Base-by-base conservation (phyloP, 2,329 filamentous ascomycete species). In the Chaetomiaceae sp. region DNA sequence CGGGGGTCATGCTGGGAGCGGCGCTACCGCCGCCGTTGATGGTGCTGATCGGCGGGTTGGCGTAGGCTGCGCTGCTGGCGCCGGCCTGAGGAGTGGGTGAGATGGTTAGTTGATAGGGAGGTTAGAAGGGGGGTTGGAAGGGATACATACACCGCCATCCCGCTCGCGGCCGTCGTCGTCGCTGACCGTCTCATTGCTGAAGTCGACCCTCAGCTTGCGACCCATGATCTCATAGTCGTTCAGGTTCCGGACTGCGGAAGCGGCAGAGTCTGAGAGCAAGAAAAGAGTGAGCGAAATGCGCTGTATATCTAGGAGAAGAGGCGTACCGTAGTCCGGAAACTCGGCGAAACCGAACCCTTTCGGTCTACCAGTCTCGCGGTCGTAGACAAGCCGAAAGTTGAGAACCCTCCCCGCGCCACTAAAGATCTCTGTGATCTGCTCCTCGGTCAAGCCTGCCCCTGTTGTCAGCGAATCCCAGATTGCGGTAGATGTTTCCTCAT, bases 341-440 rank as follows among this genome's bases (percentile, higher is more conserved):
- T 97, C 92, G 65, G 91, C 89, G 65, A 97, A 99, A 33, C 94
- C 94, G 69, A 96, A 99, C 17, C 94, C 94, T 71, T 96, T 97
- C 1, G 94, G 91, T 53, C 90, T 85, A 38, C 92, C 91, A 3
- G 91, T 96, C 66, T 97, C 92, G 49, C 91, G 88, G 74, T 97
- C 95, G 72, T 96, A 95, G 60, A 97, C 92, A 45, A 97, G 80
- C 48, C 92, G 84, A 69, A 97, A 97, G 68, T 88, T 92, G 55
- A 95, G 79, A 1, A 97, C 92, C 61, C 91, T 89, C 54, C 94
- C 94, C 49, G 89, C 91, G 60, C 88, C 87, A 68, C 85, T 89
- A 70, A 97, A 95, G 57, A 95, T 95, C 63, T 96, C 89, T 67
- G 87, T 87, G 64, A 99, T 96, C 69, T 96, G 89, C 69, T 97